Base-by-base conservation (phyloP, 345 rosid genomes). In the Zanthoxylum bungeanum region DNA sequence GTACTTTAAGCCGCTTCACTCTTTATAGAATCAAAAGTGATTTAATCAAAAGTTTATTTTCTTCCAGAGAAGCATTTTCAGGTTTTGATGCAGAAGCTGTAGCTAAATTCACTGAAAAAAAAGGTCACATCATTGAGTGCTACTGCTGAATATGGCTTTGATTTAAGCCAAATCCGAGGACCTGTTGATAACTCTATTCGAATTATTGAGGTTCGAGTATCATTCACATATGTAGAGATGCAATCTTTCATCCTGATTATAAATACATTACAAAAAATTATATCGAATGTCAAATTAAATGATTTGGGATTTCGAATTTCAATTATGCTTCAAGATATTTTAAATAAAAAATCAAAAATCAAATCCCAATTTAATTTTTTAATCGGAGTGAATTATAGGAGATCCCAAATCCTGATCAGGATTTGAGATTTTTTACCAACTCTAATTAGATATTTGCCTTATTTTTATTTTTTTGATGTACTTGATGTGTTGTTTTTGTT, bases 141-240 rank as follows among this genome's bases (percentile, higher is more conserved):
- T 12, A 80, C 72, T 56, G 70, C 76, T 12, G 78, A 78, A 37
- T 84, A 86, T 72, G 87, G 86, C 64, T 74, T 84, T 36, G 86
- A 73, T 28, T 75, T 71, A 50, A 81, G 87, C 85, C 90, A 68
- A 70, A 87, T 86, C 56, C 78, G 87, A 73, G 90, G 83, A 33
- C 60, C 78, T 46, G 81, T 84, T 36, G 93, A 86, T 69, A 88
- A 88, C 75, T 75, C 90, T 58, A 78, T 47, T 21, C 71, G 85
- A 74, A 86, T 86, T 66, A 85, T 88, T 40, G 81, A 80, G 92
- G 88, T 82, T n/a, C n/a, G n/a, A n/a, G n/a, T n/a, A n/a, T n/a
- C n/a, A n/a, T n/a, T n/a, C n/a, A n/a, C n/a, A n/a, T n/a, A n/a
- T n/a, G n/a, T n/a, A n/a, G n/a, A n/a, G n/a, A n/a, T n/a, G n/a